Evolutionary conservation across 371 early-diverging fungal genomes (phyloP), one percentile per base, ranked within the genome.

Genomic region (Nematocida sp.): DNA sequence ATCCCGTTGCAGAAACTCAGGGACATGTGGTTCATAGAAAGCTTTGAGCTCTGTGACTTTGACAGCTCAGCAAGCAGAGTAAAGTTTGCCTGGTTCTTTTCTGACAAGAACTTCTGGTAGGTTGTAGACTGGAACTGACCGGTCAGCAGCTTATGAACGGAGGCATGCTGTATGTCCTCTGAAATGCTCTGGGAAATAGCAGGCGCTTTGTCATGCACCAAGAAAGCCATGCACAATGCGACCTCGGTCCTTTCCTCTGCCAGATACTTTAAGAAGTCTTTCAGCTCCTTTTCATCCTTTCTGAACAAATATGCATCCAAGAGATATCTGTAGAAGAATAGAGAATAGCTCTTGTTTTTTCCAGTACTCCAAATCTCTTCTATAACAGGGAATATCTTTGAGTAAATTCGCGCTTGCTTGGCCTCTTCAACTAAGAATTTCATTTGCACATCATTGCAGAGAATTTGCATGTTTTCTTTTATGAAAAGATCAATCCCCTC

Each of bases 1-100:
- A 96, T 92, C 0, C 96, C 94, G 81, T 99, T 96, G 66, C 95
- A 92, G 85, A 96, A 92, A n/a, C 94, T 92, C 23, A 97, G 90
- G 15, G 95, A 94, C 75, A 80, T 72, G 50, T 82, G 72, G 69
- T 72, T 72, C 82, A 73, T 72, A 20, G 72, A 72, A 23, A 82
- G 72, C 54, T 82, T 82, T 11, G 66, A 66, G 66, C 73, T 82
- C 60, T 72, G 72, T 39, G 73, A 44, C 58, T 82, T 82, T 15
- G 82, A 61, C 20, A 82, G 72, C 15, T 73, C 73, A 3, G 82
- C 70, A 56, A 82, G 73, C 1, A 82, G 66, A 18, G 73, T 39
- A 33, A 82, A 82, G 67, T 66, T 75, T 27, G 74, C 60, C 54
- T 82, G 33, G 82, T 74, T 82, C 57, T 75, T 82, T 20, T 82